Percentiles rank a stretch among this genome's conserved stretches.
Evolutionary conservation across 1,139 yeast species (phyloP).

Genomic region (Suhomyces terraborum): DNA sequence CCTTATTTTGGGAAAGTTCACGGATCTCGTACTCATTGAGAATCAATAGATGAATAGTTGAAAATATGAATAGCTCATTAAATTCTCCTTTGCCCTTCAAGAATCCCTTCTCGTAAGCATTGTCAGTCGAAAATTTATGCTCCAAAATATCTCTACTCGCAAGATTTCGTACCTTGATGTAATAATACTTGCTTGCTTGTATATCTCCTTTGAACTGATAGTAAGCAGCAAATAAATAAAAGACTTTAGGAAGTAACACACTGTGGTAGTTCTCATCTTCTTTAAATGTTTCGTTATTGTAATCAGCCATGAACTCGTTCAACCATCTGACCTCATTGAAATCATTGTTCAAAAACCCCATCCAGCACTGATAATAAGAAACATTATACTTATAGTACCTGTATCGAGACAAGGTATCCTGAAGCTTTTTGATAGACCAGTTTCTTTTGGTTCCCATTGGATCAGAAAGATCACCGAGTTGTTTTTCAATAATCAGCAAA

Average conservation of each 20-base stretch:
- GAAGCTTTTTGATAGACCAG: slow-evolving; percentile 23
- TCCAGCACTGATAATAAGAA: slow-evolving; percentile 36
- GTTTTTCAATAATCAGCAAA: slow-evolving; percentile 32
- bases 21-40: slow-evolving; percentile 28
- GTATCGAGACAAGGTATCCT: slow-evolving; percentile 24
- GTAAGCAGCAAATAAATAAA: slow-evolving; percentile 40
- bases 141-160: slow-evolving; percentile 2
- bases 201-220: slow-evolving; percentile 40
- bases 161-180: slow-evolving; percentile 30
- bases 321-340: slow-evolving; percentile 29
- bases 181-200: slow-evolving; percentile 40
- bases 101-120: slow-evolving; percentile 22
- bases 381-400: slow-evolving; percentile 29
- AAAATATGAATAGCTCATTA: slow-evolving; percentile 30
- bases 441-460: slow-evolving; percentile 12
- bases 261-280: slow-evolving; percentile 37
- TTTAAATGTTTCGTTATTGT: slow-evolving; percentile 31
- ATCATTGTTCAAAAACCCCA: slow-evolving; percentile 33
- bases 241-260: slow-evolving; percentile 34
- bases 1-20: slow-evolving; percentile 12
- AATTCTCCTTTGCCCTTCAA: slow-evolving; percentile 19
- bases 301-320: slow-evolving; percentile 35
- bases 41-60: slow-evolving; percentile 30
- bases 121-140: slow-evolving; percentile 18
- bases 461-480: slow-evolving; percentile 19